Percentiles rank a stretch among this genome's conserved stretches.
Conservation (phyloP, 352 stramenopile species). For the Phytophthora pisi region DNA sequence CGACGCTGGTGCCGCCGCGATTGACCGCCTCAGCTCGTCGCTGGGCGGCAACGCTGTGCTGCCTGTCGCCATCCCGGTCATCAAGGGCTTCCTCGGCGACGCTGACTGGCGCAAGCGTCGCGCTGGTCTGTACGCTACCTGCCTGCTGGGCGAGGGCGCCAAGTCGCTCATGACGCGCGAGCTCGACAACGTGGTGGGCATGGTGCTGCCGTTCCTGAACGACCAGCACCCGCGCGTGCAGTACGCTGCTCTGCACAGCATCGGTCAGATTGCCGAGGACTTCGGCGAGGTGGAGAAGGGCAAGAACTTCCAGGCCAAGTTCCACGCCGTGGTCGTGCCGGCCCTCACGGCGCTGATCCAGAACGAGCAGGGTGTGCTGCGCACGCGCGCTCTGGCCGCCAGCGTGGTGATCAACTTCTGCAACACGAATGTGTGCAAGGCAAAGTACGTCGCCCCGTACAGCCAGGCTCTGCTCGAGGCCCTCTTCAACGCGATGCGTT, state of each 20-base stretch:
- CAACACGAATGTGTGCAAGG: conserved; percentile 85
- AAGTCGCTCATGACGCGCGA: conserved; percentile 84
- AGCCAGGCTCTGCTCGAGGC: conserved; percentile 72
- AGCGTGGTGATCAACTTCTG: conserved; percentile 89
- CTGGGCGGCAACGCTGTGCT: conserved; percentile 79
- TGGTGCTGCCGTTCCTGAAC: conserved; percentile 71
- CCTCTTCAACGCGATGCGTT: conserved; percentile 82
- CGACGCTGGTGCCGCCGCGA: conserved; percentile 73
- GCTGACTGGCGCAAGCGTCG: conserved; percentile 80
- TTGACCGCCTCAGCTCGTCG: conserved; percentile 77
- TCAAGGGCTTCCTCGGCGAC: conserved; percentile 66
- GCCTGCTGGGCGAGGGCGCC: conserved; percentile 75
- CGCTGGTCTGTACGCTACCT: conserved; percentile 79
- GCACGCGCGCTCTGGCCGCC: conserved; percentile 76
- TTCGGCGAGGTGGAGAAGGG: conserved; percentile 84
- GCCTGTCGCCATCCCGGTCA: conserved; percentile 76
- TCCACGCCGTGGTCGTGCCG: conserved; percentile 68
- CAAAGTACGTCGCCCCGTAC: conserved; percentile 74
- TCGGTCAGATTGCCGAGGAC: conserved; percentile 84
- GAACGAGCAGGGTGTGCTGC: conserved; percentile 67
- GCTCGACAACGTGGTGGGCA: conserved; percentile 73
- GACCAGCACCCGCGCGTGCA: conserved; percentile 81
- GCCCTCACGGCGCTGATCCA: conserved; percentile 69
- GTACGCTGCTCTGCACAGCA: conserved; percentile 83
- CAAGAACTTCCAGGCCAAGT: conserved; percentile 90